Base-by-base conservation (phyloP, 106 monocot genomes). In the Acorus calamus region DNA sequence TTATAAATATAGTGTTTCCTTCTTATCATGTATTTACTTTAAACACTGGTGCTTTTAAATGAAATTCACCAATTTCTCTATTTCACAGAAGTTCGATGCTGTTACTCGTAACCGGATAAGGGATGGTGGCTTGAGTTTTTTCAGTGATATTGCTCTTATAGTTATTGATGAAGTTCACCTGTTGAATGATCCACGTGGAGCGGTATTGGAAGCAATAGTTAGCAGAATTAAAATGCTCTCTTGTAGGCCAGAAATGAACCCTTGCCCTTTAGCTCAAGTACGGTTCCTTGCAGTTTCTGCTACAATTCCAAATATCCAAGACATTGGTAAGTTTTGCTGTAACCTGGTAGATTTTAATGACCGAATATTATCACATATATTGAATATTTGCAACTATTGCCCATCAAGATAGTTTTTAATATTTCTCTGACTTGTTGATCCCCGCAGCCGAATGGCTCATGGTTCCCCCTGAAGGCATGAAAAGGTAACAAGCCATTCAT, bases 161-260 rank as follows among this genome's bases (percentile, higher is more conserved):
- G 80, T 96, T 43, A 87, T 96, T 71, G 94, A 96, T 71, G 94
- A 96, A 78, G 90, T 96, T 47, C 94, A 96, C 65, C 76, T 96
- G 42, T 80, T 96, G 44, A 96, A 82, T 66, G 94, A 96, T 53
- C 94, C 80, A 46, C 81, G 94, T 54, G 94, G 94, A 56, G 94
- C 90, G 71, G 73, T 90, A 57, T 75, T 96, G 53, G 94, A 96
- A 82, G 94, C 94, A 71, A 69, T 96, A 53, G 69, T 96, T 73
- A 90, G 94, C 67, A 87, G 94, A 70, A 80, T 91, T 71, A 96
- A 96, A 68, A 96, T 96, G 87, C 81, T 96, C 67, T 96, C 94
- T 65, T 70, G 71, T 61, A 80, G 73, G 7, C 61, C 69, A 74
- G 75, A 85, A n/a, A 74, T 96, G 94, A 65, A 63, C 47, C 67